These are phyloP conservation scores for Rhypophila decipiens DNA, from an alignment of 495 filamentous ascomycete species.

Conservation along the genomic window DNA sequence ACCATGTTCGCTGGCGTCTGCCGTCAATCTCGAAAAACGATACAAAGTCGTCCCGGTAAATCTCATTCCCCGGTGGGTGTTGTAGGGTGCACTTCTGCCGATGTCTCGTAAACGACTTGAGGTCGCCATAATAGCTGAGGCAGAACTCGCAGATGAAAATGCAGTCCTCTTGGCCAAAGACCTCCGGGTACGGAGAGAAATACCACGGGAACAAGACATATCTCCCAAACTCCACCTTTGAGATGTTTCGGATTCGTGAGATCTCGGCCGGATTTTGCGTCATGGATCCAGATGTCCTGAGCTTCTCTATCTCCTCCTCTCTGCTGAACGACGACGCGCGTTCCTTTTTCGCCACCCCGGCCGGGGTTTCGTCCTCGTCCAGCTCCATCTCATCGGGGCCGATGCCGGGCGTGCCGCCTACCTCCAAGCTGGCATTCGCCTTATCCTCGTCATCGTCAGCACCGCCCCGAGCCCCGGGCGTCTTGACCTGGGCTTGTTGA, in stretches of 20 bases:
- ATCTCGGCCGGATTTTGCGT: constrained; percentile 97
- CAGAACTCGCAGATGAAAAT: constrained; percentile 99
- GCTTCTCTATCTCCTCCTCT: constrained; percentile 91
- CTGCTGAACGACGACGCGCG: constrained; percentile 55
- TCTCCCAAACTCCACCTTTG: constrained; percentile 85
- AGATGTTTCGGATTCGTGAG: constrained; percentile 89
- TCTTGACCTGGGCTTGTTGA: constrained; percentile 24
- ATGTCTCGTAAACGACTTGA: constrained; percentile 74
- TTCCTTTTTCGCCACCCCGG: constrained; percentile 36
- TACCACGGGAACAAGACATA: constrained; percentile 96
- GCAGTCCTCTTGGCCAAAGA: constrained; percentile 76
- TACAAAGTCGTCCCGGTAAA: constrained; percentile 90
- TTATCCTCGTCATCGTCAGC: constrained; percentile 36
- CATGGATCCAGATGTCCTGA: constrained; percentile 92
- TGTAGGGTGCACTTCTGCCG: constrained; percentile 83
- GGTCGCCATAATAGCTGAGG: constrained; percentile 77
- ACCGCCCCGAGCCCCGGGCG: constrained; percentile 6
- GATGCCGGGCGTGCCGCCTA: constrained; percentile 28
- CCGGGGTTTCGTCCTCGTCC: constrained; percentile 37
- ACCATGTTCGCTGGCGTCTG: constrained; percentile 91
- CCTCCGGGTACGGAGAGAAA: constrained; percentile 91
- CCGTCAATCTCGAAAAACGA: constrained; percentile 98
- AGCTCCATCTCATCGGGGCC: constrained; percentile 43
- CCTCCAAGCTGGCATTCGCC: constrained; percentile 23
- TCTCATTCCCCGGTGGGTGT: constrained; percentile 95